These are phyloP conservation scores for Astrocystis sublimbata DNA, from an alignment of 495 filamentous ascomycete species.

Conservation along the genomic window DNA sequence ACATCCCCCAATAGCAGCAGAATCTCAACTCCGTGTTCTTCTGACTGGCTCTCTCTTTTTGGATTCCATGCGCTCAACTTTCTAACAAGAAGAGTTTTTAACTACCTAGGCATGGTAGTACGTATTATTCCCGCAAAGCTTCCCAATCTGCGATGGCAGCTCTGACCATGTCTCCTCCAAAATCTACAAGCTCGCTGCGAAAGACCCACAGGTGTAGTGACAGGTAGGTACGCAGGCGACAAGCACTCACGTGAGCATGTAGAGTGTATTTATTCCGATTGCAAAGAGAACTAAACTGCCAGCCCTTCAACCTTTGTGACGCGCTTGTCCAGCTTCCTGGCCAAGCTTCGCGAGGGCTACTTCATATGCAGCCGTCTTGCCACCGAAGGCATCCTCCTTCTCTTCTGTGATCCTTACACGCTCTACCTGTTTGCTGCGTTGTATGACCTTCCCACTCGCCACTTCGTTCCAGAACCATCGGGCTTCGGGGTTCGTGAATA, in stretches of 20 bases:
- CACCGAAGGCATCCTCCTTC: constrained; percentile 55
- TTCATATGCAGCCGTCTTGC: constrained; percentile 59
- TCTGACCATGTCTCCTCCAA: no score
- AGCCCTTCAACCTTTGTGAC: constrained; percentile 1
- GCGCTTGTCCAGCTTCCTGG: constrained; percentile 42
- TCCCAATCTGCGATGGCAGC: no score
- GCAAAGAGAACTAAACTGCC: not conserved
- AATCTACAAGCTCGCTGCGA: no score
- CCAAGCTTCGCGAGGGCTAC: constrained; percentile 55
- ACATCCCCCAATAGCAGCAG: no score
- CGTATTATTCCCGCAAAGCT: no score
- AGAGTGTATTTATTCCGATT: not conserved
- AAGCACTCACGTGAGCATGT: not conserved
- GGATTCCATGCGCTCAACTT: no score
- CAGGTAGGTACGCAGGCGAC: not conserved
- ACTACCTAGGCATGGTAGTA: no score
- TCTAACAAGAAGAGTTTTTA: no score
- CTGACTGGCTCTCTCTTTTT: no score
- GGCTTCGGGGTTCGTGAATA: constrained; percentile 75
- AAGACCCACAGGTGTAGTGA: no score
- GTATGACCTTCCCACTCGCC: constrained; percentile 42
- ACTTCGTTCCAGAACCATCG: constrained; percentile 87
- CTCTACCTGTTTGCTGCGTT: constrained; percentile 40
- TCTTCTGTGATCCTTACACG: constrained; percentile 50
- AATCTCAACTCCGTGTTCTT: no score